Evolutionary conservation across 169 alveolate genomes (phyloP).

Genomic region (Plasmodium malariae): DNA sequence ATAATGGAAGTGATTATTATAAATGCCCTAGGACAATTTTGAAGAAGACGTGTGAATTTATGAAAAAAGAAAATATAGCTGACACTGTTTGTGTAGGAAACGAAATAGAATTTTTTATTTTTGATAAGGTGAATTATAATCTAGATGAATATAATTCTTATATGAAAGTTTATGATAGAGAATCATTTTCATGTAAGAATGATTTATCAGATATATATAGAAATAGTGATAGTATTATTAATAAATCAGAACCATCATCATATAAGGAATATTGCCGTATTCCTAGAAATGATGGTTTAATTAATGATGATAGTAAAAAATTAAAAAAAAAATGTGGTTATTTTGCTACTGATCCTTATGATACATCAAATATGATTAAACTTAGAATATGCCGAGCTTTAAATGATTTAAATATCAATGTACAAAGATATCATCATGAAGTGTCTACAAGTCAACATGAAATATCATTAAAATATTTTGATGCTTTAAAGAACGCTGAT

Average conservation of each 20-base stretch:
- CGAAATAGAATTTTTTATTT: conserved; percentile 87
- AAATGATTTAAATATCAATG: conserved; percentile 78
- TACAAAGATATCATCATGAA: conserved; percentile 90
- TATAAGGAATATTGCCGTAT: not conserved
- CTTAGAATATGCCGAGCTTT: conserved; percentile 79
- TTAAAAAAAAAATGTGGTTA: conserved; percentile 80
- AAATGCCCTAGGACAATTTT: conserved; percentile 80
- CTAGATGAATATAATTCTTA: conserved; percentile 77
- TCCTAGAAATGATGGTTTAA: not conserved
- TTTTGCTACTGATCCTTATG: conserved; percentile 84
- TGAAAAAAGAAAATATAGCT: conserved; percentile 42
- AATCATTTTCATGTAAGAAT: conserved; percentile 63
- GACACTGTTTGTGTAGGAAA: conserved; percentile 83
- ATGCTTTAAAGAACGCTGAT: conserved; percentile 82
- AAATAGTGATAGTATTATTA: conserved; percentile 78
- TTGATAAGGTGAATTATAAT: conserved; percentile 81
- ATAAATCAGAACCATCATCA: not conserved
- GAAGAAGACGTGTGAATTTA: conserved; percentile 36
- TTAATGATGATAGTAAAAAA: conserved; percentile 66
- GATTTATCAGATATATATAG: conserved; percentile 72
- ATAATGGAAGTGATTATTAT: conserved; percentile 69
- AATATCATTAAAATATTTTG: conserved; percentile 80
- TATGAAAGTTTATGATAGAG: conserved; percentile 75
- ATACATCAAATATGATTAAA: conserved; percentile 78
- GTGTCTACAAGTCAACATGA: conserved; percentile 89